Evolutionary conservation across 345 rosid genomes (phyloP), one percentile per base, ranked within the genome.

Genomic region (Toxicodendron radicans): DNA sequence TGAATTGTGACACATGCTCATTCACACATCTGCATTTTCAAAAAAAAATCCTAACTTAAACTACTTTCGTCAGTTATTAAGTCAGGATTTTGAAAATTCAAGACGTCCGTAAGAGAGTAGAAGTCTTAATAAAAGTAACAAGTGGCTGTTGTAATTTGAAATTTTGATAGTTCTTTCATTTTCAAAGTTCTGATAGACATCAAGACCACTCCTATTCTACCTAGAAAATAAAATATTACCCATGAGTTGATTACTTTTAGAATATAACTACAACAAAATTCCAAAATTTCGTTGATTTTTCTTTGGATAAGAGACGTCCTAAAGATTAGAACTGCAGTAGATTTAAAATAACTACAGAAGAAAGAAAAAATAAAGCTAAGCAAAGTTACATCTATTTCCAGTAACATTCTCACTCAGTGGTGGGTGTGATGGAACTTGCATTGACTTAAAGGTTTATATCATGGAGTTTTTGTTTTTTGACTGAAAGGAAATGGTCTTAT

Each of bases 371-470:
- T 6, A 21, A 49, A 27, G 9, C 12, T 49, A n/a, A 48, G 7
- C 12, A 7, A 11, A 45, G 27, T 2, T 54, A 3, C 7, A 5
- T 49, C 9, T 9, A 54, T 2, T 68, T 8, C 27, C 5, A 30
- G 11, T 33, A 10, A 54, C n/a, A 33, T 68, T 68, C 33, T 58
- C n/a, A 48, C 45, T 30, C 45, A 2, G 23, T 4, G 38, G 66
- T 57, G 43, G 24, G 23, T 45, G 54, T 43, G 56, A 70, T 43
- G 65, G 23, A 58, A 24, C 74, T 9, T 58, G 57, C 10, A 58
- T 59, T n/a, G 45, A 27, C 66, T 1, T 23, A 58, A 58, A 27
- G 65, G 7, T 58, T 27, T 30, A 46, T 71, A 27, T 71, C 30
- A 5, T 46, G 43, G 9, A 0, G 41, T 18, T 45, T 27, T 71